Base-by-base conservation (phyloP, 176 grass and related monocot species). In the Raddia distichophylla region DNA sequence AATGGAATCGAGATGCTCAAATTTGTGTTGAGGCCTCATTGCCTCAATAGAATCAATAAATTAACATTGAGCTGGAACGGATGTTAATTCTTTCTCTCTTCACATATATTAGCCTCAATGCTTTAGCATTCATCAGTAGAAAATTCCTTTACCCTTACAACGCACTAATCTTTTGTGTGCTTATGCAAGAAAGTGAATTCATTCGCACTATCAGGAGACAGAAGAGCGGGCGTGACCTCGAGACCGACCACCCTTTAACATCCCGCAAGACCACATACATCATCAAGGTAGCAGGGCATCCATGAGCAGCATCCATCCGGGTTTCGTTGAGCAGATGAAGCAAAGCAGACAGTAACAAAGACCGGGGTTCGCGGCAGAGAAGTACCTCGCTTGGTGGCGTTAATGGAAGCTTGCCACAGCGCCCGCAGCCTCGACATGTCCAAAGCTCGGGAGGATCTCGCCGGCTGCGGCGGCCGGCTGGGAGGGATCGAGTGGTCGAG, bases 381-480 rank as follows among this genome's bases (percentile, higher is more conserved):
- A 43, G 44, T 88, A 91, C 92, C 92, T 91, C 87, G 72, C 82
- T 80, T 94, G 16, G 89, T 91, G 56, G 92, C 87, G 70, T 82
- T 89, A 57, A 94, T 63, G 34, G 93, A 94, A 71, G 93, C 93
- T 83, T 91, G 84, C 77, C 84, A 86, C n/a, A 94, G 77, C 47
- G 87, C 62, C 47, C 89, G 89, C 53, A 94, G 80, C 73, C 86
- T 91, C 62, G 81, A 89, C 92, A 94, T 94, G 63, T 48, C 59
- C 10, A 72, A 22, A 59, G 40, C 42, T 56, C 49, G 37, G 15
- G 64, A 67, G 11, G 67, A 70, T 49, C 5, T 14, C 67, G n/a
- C 10, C 59, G 20, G 19, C 46, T 5, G 46, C 68, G 68, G 46
- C 20, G 20, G 46, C 6, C 46, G 45, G 12, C 46, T 9, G 9